Percentiles rank a stretch among this genome's conserved stretches.
Conservation (phyloP, 2,329 filamentous ascomycete genomes). For the Paraphaeosphaeria minitans region DNA sequence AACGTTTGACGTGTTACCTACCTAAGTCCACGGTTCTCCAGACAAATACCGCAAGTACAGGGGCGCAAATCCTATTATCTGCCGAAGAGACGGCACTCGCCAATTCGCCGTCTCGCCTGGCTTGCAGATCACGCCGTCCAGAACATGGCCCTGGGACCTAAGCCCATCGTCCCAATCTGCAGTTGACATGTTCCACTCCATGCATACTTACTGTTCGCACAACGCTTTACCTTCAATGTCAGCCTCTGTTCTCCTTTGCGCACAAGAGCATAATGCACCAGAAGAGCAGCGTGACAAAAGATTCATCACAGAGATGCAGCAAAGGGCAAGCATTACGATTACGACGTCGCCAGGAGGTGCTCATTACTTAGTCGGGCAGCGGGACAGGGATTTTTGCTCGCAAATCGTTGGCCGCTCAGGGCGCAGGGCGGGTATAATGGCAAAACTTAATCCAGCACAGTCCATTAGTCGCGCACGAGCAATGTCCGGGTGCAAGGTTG, state of each 20-base stretch:
- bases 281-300: background rate
- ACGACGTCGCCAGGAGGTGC: background rate
- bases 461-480: background rate
- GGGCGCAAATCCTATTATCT: background rate
- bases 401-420: background rate
- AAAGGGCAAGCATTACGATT: background rate
- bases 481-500: slow-evolving; percentile 1
- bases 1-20: background rate
- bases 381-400: background rate
- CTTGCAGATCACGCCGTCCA: background rate
- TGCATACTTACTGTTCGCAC: background rate
- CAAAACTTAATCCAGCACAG: slow-evolving; percentile 5
- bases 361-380: background rate
- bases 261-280: background rate
- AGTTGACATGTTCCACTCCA: background rate
- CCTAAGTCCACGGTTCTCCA: background rate
- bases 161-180: background rate
- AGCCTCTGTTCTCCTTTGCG: background rate
- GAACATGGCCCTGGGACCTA: background rate
- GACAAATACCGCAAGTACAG: background rate
- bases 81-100: background rate
- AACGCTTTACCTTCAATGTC: background rate
- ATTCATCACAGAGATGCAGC: background rate
- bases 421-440: slow-evolving; percentile 2
- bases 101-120: background rate